A percentile compares a stretch with the other conserved stretches of the same genome.
Evolutionary conservation across 2,329 filamentous ascomycete genomes (phyloP).

Genomic region (Ophiocordyceps camponoti-saundersi): DNA sequence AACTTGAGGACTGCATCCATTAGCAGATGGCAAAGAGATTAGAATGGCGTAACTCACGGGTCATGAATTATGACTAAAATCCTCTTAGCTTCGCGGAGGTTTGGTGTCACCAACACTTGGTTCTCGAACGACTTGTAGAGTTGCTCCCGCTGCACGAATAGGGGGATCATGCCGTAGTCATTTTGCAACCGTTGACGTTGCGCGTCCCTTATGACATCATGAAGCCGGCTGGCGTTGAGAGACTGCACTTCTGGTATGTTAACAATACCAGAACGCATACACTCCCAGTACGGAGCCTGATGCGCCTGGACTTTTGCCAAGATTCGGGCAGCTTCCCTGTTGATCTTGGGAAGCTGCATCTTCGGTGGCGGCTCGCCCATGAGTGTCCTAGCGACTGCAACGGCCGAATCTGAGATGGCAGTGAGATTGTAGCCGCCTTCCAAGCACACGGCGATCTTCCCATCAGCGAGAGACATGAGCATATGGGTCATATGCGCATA

Average conservation of each 20-base stretch:
- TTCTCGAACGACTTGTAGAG: slow-evolving; percentile 68
- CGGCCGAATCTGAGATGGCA: slow-evolving; percentile 81
- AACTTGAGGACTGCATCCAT: slow-evolving; percentile 41
- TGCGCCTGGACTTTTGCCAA: slow-evolving; percentile 41
- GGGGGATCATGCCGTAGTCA: slow-evolving; percentile 59
- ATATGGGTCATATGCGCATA: slow-evolving; percentile 99
- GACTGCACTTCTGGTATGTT: slow-evolving; percentile 32
- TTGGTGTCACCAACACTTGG: slow-evolving; percentile 67
- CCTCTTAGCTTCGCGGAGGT: slow-evolving; percentile 47
- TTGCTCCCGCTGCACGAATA: slow-evolving; percentile 60
- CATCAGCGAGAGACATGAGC: slow-evolving; percentile 86
- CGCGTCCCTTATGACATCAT: slow-evolving; percentile 64
- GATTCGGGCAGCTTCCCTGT: slow-evolving; percentile 36
- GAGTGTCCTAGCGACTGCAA: slow-evolving; percentile 78
- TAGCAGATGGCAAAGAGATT: slow-evolving; percentile 3
- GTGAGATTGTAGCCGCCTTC: slow-evolving; percentile 92
- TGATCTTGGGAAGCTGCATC: slow-evolving; percentile 38
- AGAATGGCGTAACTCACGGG: slow-evolving; percentile 38
- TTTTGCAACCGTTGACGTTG: slow-evolving; percentile 57
- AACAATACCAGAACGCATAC: slow-evolving; percentile 56
- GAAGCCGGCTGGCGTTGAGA: slow-evolving; percentile 45
- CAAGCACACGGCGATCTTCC: slow-evolving; percentile 80
- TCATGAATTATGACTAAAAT: slow-evolving; percentile 83
- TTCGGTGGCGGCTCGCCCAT: slow-evolving; percentile 82
- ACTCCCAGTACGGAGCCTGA: slow-evolving; percentile 68